Percentiles rank a stretch among this genome's conserved stretches.
These are phyloP conservation scores for Rhodotorula toruloides DNA, from an alignment of 768 basidiomycete species.

Conservation along the genomic window DNA sequence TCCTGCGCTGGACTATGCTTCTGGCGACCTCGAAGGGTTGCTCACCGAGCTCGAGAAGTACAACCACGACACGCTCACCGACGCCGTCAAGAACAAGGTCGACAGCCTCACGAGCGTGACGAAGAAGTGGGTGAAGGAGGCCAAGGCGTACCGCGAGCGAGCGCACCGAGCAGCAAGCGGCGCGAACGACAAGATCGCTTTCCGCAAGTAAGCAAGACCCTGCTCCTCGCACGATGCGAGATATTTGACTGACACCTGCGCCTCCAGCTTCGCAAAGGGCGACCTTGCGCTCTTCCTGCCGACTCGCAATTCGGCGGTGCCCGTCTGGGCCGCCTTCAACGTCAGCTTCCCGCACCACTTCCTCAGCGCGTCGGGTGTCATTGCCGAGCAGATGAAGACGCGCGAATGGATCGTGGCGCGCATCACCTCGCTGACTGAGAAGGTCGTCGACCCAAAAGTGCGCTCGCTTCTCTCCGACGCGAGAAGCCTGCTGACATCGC, in stretches of 20 bases:
- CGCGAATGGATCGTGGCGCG: constrained; percentile 90
- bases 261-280: constrained; percentile 67
- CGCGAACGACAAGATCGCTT: constrained; percentile 83
- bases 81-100: constrained; percentile 61
- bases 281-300: constrained; percentile 94
- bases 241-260: not conserved
- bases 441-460: constrained; percentile 74
- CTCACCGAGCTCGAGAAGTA: constrained; percentile 49
- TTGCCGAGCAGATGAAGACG: constrained; percentile 81
- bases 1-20: constrained; percentile 24
- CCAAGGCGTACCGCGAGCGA: constrained; percentile 90
- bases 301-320: constrained; percentile 84
- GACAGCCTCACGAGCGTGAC: constrained; percentile 60
- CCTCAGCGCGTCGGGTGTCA: constrained; percentile 74
- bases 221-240: not conserved
- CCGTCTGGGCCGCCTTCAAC: constrained; percentile 98
- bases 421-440: constrained; percentile 80
- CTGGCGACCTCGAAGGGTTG: constrained; percentile 27
- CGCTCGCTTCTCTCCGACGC: constrained; percentile 37
- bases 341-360: constrained; percentile 98
- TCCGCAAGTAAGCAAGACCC: constrained; percentile 57
- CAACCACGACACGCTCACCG: constrained; percentile 79
- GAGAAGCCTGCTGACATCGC: not conserved
- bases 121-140: constrained; percentile 95
- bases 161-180: constrained; percentile 48